Percentiles rank a stretch among this genome's conserved stretches.
Conservation (phyloP, 2,329 filamentous ascomycete species). For the Colletotrichum sidae region DNA sequence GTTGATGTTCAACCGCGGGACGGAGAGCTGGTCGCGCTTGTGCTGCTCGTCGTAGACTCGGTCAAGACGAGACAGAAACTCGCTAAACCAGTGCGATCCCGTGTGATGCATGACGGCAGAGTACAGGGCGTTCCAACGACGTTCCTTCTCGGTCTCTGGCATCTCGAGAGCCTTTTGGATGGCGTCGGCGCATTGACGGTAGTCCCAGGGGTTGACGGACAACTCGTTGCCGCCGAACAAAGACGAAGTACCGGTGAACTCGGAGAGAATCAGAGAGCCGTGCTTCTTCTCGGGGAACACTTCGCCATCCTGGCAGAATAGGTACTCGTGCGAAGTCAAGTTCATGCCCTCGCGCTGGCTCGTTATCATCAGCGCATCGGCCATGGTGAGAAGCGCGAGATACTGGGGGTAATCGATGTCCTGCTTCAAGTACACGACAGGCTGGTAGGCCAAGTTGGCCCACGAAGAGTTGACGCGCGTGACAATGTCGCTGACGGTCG, state of each 20-base stretch:
- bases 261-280: conserved; percentile 90
- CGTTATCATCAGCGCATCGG: conserved; percentile 93
- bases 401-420: conserved; percentile 95
- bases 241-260: conserved; percentile 92
- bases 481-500: conserved; percentile 91
- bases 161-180: conserved; percentile 89
- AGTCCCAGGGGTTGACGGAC: conserved; percentile 95
- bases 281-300: conserved; percentile 78
- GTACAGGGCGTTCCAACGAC: conserved; percentile 80
- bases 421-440: conserved; percentile 92
- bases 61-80: conserved; percentile 77
- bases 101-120: conserved; percentile 83
- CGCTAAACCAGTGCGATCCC: conserved; percentile 86
- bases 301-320: conserved; percentile 90
- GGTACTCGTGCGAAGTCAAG: conserved; percentile 91
- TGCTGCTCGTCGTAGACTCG: conserved; percentile 87
- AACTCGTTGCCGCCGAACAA: conserved; percentile 86
- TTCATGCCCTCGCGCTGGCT: conserved; percentile 98
- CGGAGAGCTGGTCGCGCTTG: conserved; percentile 83
- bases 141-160: conserved; percentile 76
- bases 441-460: conserved; percentile 91
- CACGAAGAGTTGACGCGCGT: conserved; percentile 93
- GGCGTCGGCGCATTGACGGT: conserved; percentile 85
- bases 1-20: conserved; percentile 83
- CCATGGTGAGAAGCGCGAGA: conserved; percentile 88